Evolutionary conservation across 2,329 filamentous ascomycete species (phyloP).

Genomic region (Leptographium flavum): DNA sequence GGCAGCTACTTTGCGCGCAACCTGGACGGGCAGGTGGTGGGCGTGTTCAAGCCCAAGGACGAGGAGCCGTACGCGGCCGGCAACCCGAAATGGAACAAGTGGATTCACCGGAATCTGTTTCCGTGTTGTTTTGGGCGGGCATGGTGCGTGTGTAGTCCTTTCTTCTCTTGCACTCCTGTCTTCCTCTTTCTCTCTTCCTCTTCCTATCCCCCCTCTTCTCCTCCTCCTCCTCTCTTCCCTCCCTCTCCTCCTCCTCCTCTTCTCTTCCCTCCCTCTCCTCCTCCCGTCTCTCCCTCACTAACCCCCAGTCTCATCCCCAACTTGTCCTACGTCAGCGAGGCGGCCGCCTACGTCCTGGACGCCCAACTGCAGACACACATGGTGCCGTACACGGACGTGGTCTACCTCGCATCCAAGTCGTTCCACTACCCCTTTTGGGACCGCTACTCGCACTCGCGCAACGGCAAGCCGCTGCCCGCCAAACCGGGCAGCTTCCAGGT

Average conservation of each 20-base stretch:
- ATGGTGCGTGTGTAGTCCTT: slow-evolving; percentile 36
- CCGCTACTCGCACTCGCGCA: slow-evolving; percentile 72
- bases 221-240: background rate
- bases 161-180: background rate
- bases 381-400: slow-evolving; percentile 92
- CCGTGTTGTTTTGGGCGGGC: slow-evolving; percentile 94
- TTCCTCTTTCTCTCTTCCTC: background rate
- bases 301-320: slow-evolving; percentile 69
- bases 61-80: slow-evolving; percentile 94
- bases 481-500: slow-evolving; percentile 96
- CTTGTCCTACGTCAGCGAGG: slow-evolving; percentile 93
- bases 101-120: slow-evolving; percentile 95
- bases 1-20: slow-evolving; percentile 97
- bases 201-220: too few relatives aligned
- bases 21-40: slow-evolving; percentile 81
- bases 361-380: slow-evolving; percentile 77
- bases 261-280: slow-evolving; percentile 32
- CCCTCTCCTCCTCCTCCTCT: slow-evolving; percentile 32
- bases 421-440: slow-evolving; percentile 99
- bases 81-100: slow-evolving; percentile 99
- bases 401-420: slow-evolving; percentile 85
- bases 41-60: slow-evolving; percentile 97
- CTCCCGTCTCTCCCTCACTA: slow-evolving; percentile 4
- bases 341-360: slow-evolving; percentile 90
- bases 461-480: slow-evolving; percentile 71